These are phyloP conservation scores for Baorangia bicolor DNA, from an alignment of 768 basidiomycete species.

Conservation along the genomic window DNA sequence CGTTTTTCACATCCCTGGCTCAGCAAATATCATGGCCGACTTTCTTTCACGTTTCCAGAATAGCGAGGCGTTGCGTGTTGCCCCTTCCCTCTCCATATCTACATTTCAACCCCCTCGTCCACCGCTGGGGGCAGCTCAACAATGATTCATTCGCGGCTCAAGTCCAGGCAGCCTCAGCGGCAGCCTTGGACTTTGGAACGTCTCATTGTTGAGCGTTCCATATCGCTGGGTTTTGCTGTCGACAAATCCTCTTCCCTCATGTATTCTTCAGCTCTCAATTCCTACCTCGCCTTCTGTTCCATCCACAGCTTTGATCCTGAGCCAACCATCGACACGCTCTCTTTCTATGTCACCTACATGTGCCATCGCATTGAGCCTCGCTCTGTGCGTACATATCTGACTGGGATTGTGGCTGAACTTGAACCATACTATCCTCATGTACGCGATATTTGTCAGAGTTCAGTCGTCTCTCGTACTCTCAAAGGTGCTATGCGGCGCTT, in stretches of 20 bases:
- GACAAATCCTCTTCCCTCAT: neutral
- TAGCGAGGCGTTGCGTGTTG: slow-evolving; percentile 10
- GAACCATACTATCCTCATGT: neutral
- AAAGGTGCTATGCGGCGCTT: neutral
- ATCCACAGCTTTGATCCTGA: neutral
- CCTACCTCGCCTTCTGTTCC: neutral
- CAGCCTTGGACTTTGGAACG: slow-evolving; percentile 10
- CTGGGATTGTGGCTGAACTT: neutral
- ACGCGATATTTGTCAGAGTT: accelerated
- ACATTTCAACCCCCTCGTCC: slow-evolving; percentile 27
- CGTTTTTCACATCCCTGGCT: slow-evolving; percentile 26
- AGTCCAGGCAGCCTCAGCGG: neutral
- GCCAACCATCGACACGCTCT: neutral
- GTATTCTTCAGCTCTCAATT: neutral
- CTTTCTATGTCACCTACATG: neutral
- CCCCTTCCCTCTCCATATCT: neutral
- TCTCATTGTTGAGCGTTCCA: slow-evolving; percentile 13
- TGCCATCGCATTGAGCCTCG: neutral
- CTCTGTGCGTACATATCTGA: neutral
- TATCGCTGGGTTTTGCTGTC: neutral
- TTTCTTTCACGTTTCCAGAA: slow-evolving; percentile 14
- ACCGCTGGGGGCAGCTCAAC: slow-evolving; percentile 27
- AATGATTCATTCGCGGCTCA: neutral
- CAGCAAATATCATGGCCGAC: slow-evolving; percentile 27
- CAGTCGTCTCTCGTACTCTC: neutral